Evolutionary conservation across 2,329 filamentous ascomycete genomes (phyloP), one percentile per base, ranked within the genome.

Genomic region (Chaetomium olivaceum): DNA sequence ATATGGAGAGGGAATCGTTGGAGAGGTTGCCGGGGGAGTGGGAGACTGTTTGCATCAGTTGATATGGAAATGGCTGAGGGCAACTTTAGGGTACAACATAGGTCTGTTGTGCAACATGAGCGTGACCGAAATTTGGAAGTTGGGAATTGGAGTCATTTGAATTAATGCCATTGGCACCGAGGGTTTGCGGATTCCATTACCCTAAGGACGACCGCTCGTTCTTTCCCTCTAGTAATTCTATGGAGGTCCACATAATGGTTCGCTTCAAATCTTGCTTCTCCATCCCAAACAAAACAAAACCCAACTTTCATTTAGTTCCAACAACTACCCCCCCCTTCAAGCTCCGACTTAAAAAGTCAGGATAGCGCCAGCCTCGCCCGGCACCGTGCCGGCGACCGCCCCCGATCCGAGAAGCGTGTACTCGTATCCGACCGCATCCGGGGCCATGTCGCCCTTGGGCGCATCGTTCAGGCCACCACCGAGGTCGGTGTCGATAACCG

Each of bases 351-450:
- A 66, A 23, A 69, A 71, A 6, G 56, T 57, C 61, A 71, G 43
- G 11, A 66, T 69, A 7, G 68, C 70, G 16, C 70, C 70, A 23
- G 63, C 69, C 54, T 70, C 55, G 7, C 43, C 29, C 7, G 65
- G 69, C 1, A 71, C 67, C 23, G 19, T 58, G 5, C 25, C 46
- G 7, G 65, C 51, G 2, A 85, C 81, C 57, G 77, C 81, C 36
- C 68, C 75, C 3, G 80, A 80, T 2, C 83, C 84, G 58, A 87
- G 74, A n/a, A 83, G 77, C 39, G 75, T 77, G 76, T 88, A 87
- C 50, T 75, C 73, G 73, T 89, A 87, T 2, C 81, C 81, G n/a
- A 85, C 78, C 39, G 76, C 77, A 39, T 5, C 52, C 0, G 66
- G 43, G 60, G 76, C 82, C 57, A 87, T 76, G n/a, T 80, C 83